Evolutionary conservation across 2,329 filamentous ascomycete genomes (phyloP), one percentile per base, ranked within the genome.

Genomic region (Monosporascus sp.): DNA sequence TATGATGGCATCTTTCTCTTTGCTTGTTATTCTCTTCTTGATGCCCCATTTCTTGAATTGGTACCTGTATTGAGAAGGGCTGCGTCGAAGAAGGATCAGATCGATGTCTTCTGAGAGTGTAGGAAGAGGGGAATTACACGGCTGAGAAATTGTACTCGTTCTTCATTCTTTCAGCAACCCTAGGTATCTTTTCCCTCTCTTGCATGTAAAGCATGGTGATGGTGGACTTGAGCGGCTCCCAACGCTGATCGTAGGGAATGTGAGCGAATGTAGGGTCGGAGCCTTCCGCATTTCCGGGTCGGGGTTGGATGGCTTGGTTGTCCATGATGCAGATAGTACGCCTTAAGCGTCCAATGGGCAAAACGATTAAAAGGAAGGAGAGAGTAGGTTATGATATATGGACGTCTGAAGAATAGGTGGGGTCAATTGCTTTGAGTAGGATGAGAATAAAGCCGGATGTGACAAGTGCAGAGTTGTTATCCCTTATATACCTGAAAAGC

Each of bases 161-260:
- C 47, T 59, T 62, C 61, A 60, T 65, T 49, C 52, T 49, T 11
- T 43, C 38, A n/a, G 52, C 37, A 18, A 62, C 46, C 2, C 22
- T 9, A 15, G 36, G 18, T 5, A 59, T 15, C 37, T 43, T 50
- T 5, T 50, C 48, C 1, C 49, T 49, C 35, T 57, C 52, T 22
- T 59, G 50, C 37, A 55, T 39, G 36, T 59, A 62, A 2, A 63
- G 54, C 2, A 24, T 27, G 9, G 59, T 18, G 8, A 63, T 62
- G 6, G 54, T 46, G 14, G 54, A 38, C 48, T 61, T 61, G 9
- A 62, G 57, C 3, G 4, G 24, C 2, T 58, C 56, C 61, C 59
- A 63, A 52, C 61, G 57, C 18, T 63, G 44, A 15, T 60, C 48
- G 48, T 63, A 57, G 14, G 59, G 49, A 25, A 60, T 25, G n/a